Percentiles rank a stretch among this genome's conserved stretches.
Conservation (phyloP, 2,329 filamentous ascomycete genomes). For the Diaporthe sp. region DNA sequence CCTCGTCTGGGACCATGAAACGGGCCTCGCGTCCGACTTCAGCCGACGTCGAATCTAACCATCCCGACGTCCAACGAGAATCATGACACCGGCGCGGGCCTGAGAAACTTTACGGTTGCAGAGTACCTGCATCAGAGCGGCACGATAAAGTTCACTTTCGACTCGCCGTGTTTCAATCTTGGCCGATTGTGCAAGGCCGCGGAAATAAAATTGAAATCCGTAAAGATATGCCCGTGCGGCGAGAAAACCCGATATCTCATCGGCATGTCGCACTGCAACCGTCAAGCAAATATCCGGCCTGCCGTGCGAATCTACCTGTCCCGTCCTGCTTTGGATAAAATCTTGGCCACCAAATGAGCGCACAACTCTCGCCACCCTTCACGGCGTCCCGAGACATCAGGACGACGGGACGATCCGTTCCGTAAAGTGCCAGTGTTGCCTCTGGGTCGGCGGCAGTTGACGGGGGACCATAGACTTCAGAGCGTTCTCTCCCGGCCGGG, state of each 20-base stretch:
- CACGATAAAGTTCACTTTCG: conserved; percentile 11
- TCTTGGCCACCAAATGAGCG: neutral
- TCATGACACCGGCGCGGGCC: conserved; percentile 6
- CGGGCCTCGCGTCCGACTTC: conserved; percentile 18
- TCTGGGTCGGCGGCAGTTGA: neutral
- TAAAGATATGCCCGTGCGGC: neutral
- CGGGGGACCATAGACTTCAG: neutral
- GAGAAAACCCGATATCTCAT: conserved; percentile 5
- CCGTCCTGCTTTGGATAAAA: neutral
- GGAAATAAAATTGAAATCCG: neutral
- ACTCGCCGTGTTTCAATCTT: conserved; percentile 2
- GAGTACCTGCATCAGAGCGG: conserved; percentile 27
- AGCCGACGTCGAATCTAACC: conserved; percentile 18
- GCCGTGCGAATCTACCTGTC: neutral
- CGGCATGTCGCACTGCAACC: neutral
- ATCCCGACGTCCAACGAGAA: neutral
- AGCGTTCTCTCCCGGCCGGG: neutral
- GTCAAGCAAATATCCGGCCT: neutral
- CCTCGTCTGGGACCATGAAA: neutral
- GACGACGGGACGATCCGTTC: conserved; percentile 25
- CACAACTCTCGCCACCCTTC: neutral
- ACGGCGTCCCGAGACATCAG: neutral
- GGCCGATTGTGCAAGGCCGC: neutral
- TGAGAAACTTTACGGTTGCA: neutral
- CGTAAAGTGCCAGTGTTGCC: neutral